Evolutionary conservation across 2,329 filamentous ascomycete genomes (phyloP).

Genomic region (Ophiostoma piceae): DNA sequence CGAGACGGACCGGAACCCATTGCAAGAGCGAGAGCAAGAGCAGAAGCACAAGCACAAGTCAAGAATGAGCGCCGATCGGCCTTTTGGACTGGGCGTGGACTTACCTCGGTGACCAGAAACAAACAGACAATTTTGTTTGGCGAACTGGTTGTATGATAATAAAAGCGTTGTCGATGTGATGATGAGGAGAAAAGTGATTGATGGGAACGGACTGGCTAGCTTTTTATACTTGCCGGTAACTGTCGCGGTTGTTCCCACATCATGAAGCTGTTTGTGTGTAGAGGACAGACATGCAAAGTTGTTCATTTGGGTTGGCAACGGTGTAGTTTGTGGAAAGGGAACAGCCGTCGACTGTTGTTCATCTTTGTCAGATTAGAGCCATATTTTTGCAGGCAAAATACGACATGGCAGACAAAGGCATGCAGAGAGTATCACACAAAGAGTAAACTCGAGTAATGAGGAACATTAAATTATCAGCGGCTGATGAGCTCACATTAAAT

Average conservation of each 20-base stretch:
- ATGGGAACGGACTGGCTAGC: not conserved
- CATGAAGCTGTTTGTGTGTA: not conserved
- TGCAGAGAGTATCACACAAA: not conserved
- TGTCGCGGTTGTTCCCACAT: not conserved
- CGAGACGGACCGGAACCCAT: not conserved
- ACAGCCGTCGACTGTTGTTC: not conserved
- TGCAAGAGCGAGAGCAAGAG: not conserved
- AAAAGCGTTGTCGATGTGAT: not conserved
- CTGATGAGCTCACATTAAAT: not conserved
- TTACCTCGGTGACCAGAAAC: not conserved
- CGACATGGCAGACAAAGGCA: too few relatives aligned
- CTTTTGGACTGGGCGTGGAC: not conserved
- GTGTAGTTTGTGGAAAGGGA: not conserved
- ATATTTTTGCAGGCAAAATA: too few relatives aligned
- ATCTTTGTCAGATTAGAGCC: not conserved
- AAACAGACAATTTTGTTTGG: not conserved
- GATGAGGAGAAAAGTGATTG: not conserved
- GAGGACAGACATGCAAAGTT: not conserved
- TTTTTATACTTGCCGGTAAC: not conserved
- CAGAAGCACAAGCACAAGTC: not conserved
- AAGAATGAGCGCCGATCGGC: not conserved
- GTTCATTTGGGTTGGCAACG: not conserved
- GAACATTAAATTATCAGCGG: not conserved
- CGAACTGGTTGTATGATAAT: not conserved
- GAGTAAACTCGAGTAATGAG: not conserved